A percentile compares a stretch with the other conserved stretches of the same genome.
phyloP scores from a whole-genome alignment of 208 protist species.

The Crithidia expoeki region DNA sequence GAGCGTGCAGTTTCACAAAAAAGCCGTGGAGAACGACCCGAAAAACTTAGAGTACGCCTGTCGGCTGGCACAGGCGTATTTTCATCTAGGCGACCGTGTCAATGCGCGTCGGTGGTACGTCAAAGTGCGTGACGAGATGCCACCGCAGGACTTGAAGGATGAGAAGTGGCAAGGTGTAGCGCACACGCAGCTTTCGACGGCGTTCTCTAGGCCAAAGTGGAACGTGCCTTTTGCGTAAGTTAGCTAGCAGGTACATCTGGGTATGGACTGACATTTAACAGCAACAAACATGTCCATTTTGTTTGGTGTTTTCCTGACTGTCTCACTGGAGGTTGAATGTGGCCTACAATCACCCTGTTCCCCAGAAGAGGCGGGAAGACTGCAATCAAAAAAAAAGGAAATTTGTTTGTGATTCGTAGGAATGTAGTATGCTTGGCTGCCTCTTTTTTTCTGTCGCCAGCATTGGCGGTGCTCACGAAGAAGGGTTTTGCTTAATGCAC shows the following conservation, averaged over 20 bases:
- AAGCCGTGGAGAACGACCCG: conserved; percentile 68
- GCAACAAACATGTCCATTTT: too few relatives aligned
- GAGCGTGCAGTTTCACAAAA: conserved; percentile 66
- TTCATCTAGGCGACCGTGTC: conserved; percentile 68
- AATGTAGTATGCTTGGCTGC: too few relatives aligned
- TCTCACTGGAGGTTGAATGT: too few relatives aligned
- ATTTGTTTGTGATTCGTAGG: too few relatives aligned
- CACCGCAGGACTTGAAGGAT: conserved; percentile 72
- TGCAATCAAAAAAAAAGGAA: too few relatives aligned
- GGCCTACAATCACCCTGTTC: too few relatives aligned
- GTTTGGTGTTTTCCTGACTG: too few relatives aligned
- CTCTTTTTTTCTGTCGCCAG: conserved; percentile 32
- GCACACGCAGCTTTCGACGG: conserved; percentile 82
- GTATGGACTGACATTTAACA: too few relatives aligned
- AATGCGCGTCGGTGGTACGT: conserved; percentile 85
- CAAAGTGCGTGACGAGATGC: conserved; percentile 86
- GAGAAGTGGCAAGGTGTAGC: conserved; percentile 79
- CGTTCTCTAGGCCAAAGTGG: conserved; percentile 76
- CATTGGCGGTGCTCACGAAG: not conserved
- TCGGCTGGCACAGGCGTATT: conserved; percentile 83
- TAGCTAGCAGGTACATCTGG: too few relatives aligned
- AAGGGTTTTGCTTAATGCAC: too few relatives aligned
- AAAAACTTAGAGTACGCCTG: conserved; percentile 80
- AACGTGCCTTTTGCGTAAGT: conserved; percentile 81
- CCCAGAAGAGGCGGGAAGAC: too few relatives aligned